Evolutionary conservation across 78 protist species (phyloP).

Genomic region (Dictyostelium capitatum): DNA sequence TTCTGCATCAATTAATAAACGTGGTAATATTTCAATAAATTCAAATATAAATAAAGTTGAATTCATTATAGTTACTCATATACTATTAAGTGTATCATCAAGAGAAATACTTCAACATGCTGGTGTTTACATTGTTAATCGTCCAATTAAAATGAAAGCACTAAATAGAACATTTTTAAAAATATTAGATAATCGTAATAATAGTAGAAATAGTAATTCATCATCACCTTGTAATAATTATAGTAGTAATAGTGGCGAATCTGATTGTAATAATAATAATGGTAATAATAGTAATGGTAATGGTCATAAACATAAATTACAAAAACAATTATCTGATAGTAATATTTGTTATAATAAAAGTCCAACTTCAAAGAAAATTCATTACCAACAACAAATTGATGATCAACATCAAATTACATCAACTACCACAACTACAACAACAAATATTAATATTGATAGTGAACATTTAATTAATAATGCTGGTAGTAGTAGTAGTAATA

Average conservation of each 20-base stretch:
- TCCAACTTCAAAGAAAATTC: neutral
- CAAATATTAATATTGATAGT: neutral
- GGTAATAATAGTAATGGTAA: neutral
- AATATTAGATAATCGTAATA: neutral
- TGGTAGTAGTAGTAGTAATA: neutral
- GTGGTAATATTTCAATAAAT: neutral
- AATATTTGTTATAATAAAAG: slow-evolving; percentile 4
- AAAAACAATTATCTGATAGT: slow-evolving; percentile 19
- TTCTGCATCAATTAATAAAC: neutral
- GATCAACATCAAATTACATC: neutral
- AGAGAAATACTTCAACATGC: neutral
- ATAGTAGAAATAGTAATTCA: neutral
- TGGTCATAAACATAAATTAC: neutral
- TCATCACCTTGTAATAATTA: neutral
- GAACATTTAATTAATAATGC: neutral
- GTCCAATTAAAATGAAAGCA: slow-evolving; percentile 25
- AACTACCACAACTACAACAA: neutral
- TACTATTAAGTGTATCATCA: slow-evolving; percentile 12
- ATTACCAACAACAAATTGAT: neutral
- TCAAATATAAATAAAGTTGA: slow-evolving; percentile 23
- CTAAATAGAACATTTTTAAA: slow-evolving; percentile 13
- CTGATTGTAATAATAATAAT: neutral
- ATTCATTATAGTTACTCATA: slow-evolving; percentile 31
- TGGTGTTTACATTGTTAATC: slow-evolving; percentile 11
- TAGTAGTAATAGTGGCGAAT: neutral